Conservation (phyloP, 2,329 filamentous ascomycete species). For the Coleophoma eucalyptorum region DNA sequence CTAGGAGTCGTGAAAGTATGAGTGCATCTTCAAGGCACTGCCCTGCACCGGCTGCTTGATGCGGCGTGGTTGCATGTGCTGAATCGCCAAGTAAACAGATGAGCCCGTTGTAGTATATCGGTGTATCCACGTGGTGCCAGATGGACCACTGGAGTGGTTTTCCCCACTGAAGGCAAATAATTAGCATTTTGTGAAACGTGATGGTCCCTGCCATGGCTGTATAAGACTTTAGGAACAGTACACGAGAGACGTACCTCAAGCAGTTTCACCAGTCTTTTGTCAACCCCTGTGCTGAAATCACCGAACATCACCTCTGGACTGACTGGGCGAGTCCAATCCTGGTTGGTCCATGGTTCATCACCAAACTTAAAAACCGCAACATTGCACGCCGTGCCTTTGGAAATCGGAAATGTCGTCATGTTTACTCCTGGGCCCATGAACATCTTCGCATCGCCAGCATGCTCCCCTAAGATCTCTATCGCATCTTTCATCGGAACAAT, state of each 20-base stretch:
- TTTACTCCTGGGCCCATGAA: slow-evolving; percentile 41
- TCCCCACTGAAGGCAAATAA: not conserved
- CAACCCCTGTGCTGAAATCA: slow-evolving; percentile 36
- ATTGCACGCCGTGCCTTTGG: slow-evolving; percentile 48
- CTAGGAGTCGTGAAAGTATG: slow-evolving; percentile 37
- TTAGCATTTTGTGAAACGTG: no score
- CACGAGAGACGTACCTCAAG: slow-evolving; percentile 7
- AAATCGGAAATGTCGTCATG: slow-evolving; percentile 57
- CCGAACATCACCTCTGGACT: slow-evolving; percentile 34
- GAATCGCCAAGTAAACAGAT: slow-evolving; percentile 52
- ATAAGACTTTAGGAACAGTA: no score
- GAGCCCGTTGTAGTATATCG: slow-evolving; percentile 32
- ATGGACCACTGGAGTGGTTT: not conserved
- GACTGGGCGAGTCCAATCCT: slow-evolving; percentile 32
- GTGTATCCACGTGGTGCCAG: not conserved
- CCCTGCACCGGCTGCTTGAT: slow-evolving; percentile 51
- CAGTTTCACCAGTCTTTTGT: slow-evolving; percentile 15
- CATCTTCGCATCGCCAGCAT: slow-evolving; percentile 34
- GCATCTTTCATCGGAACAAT: slow-evolving; percentile 54
- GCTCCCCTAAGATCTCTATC: slow-evolving; percentile 35
- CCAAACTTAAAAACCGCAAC: slow-evolving; percentile 44
- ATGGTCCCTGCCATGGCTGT: no score
- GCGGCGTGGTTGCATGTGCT: slow-evolving; percentile 55
- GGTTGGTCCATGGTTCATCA: slow-evolving; percentile 33
- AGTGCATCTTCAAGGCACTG: slow-evolving; percentile 48